Conservation (phyloP, 2,329 filamentous ascomycete species). For the Ceratocystis variospora region DNA sequence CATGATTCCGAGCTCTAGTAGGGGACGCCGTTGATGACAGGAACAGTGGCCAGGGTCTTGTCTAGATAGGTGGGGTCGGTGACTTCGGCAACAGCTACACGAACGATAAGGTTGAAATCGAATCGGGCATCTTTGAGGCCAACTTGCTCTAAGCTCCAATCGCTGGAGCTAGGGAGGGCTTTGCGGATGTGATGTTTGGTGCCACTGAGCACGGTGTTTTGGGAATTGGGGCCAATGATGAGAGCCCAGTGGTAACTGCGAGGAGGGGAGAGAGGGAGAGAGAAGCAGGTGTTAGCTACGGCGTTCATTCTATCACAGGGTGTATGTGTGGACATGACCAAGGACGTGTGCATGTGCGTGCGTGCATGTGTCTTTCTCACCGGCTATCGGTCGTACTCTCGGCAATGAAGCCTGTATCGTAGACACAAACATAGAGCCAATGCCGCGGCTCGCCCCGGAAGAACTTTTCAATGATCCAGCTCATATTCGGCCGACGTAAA, state of each 20-base stretch:
- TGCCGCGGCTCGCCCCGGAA: constrained; percentile 9
- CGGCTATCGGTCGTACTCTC: background rate
- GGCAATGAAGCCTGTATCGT: constrained; percentile 10
- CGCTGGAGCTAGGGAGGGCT: background rate
- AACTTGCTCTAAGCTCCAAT: constrained; percentile 4
- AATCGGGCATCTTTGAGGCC: constrained; percentile 9
- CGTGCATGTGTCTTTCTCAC: background rate
- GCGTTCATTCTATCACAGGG: background rate
- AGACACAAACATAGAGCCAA: constrained; percentile 14
- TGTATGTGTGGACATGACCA: background rate
- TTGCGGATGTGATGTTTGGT: constrained; percentile 13
- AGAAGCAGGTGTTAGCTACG: background rate
- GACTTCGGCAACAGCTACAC: constrained; percentile 15
- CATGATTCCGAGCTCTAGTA: constrained; percentile 13
- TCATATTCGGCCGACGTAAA: constrained; percentile 9
- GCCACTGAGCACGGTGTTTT: background rate
- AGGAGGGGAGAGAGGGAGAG: background rate
- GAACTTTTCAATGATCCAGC: constrained; percentile 14
- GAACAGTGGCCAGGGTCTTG: constrained; percentile 7
- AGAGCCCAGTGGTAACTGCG: constrained; percentile 14
- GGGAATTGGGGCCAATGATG: constrained; percentile 8
- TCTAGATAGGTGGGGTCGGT: constrained; percentile 8
- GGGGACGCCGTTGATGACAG: background rate
- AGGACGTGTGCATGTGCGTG: background rate
- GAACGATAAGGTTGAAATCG: constrained; percentile 13